Evolutionary conservation across 2,329 filamentous ascomycete species (phyloP).

Genomic region (Fusarium verticillioides): DNA sequence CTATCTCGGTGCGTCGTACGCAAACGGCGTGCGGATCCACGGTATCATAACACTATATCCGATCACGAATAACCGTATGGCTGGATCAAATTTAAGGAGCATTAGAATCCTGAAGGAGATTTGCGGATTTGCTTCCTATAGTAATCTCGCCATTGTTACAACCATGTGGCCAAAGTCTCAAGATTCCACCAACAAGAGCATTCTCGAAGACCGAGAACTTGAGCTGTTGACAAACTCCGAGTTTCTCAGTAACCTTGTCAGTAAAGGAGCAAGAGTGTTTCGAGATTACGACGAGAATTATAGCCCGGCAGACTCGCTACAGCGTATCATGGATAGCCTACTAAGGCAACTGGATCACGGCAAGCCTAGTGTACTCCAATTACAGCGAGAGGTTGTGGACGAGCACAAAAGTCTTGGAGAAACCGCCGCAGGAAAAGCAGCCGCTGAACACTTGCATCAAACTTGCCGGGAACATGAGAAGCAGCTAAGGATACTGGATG

Average conservation of each 20-base stretch:
- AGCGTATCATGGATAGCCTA: neutral
- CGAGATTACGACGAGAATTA: neutral
- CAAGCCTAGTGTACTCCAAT: neutral
- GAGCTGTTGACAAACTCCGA: neutral
- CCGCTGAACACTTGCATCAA: neutral
- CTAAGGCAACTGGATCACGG: neutral
- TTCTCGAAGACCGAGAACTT: neutral
- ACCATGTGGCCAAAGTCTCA: slow-evolving; percentile 24
- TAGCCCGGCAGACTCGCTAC: neutral
- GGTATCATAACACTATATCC: slow-evolving; percentile 19
- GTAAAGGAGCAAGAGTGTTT: neutral
- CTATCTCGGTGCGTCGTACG: slow-evolving; percentile 18
- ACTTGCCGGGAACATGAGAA: neutral
- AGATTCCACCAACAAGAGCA: neutral
- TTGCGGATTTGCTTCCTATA: neutral
- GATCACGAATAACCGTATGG: slow-evolving; percentile 24
- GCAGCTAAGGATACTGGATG: neutral
- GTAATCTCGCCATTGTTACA: slow-evolving; percentile 10
- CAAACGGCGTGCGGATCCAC: slow-evolving; percentile 8
- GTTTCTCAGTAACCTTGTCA: slow-evolving; percentile 3
- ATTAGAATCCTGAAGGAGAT: slow-evolving; percentile 6
- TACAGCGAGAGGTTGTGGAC: slow-evolving; percentile 9
- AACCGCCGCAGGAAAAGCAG: neutral
- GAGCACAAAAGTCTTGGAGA: neutral
- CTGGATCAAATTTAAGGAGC: slow-evolving; percentile 7